These are phyloP conservation scores for Stylonectria norvegica DNA, from an alignment of 2,329 filamentous ascomycete genomes.

Conservation along the genomic window DNA sequence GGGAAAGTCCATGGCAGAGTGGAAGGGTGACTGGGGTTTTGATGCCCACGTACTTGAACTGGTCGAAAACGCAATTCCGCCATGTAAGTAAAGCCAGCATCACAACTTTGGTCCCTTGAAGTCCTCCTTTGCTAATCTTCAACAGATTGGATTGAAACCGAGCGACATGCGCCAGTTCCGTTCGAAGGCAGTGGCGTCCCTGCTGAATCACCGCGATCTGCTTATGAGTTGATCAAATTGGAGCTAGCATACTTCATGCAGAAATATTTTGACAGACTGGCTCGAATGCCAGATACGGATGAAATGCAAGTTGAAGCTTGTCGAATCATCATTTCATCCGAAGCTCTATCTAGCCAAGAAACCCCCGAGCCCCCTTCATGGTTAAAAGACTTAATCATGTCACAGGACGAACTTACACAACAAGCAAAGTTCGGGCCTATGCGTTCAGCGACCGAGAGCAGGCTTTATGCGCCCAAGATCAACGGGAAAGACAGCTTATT, in stretches of 20 bases:
- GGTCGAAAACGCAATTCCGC: conserved; percentile 40
- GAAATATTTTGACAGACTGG: conserved; percentile 11
- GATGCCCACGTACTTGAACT: conserved; percentile 34
- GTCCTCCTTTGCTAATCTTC: background rate
- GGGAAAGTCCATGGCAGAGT: conserved; percentile 40
- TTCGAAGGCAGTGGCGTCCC: conserved; percentile 17
- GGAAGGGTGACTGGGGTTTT: conserved; percentile 44
- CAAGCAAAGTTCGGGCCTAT: conserved; percentile 26
- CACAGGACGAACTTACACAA: conserved; percentile 10
- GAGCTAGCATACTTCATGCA: conserved; percentile 21
- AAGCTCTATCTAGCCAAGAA: conserved; percentile 1
- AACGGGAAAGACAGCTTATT: conserved; percentile 30
- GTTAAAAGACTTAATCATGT: conserved; percentile 21
- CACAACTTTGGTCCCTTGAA: background rate
- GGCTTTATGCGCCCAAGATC: conserved; percentile 22
- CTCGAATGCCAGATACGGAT: conserved; percentile 11
- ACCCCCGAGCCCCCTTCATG: conserved; percentile 9
- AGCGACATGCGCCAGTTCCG: conserved; percentile 16
- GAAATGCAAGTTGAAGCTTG: conserved; percentile 19
- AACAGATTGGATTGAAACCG: conserved; percentile 18
- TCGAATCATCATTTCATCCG: conserved; percentile 21
- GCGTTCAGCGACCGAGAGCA: conserved; percentile 21
- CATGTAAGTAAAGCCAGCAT: conserved; percentile 26
- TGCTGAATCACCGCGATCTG: conserved; percentile 18
- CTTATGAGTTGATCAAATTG: conserved; percentile 20